phyloP scores from a whole-genome alignment of 2,329 filamentous ascomycete genomes.

The Dactylellina drechsleri region DNA sequence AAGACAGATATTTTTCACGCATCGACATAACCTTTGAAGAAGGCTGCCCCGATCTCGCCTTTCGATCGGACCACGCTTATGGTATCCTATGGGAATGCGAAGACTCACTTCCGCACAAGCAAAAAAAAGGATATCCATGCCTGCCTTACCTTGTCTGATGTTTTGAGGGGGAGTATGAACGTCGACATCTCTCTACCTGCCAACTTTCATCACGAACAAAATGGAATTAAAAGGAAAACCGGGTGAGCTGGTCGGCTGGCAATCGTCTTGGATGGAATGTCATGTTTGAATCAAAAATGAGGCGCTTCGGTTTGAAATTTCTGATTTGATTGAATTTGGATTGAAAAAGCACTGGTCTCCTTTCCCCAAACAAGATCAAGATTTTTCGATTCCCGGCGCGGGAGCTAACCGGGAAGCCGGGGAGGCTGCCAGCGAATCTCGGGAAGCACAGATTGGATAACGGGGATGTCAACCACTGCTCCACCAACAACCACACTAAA shows the following conservation, averaged over 20 bases:
- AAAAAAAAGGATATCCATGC: slow-evolving; percentile 25
- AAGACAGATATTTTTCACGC: slow-evolving; percentile 8
- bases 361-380: slow-evolving; percentile 13
- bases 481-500: not conserved
- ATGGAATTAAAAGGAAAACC: not conserved
- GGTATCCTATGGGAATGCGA: slow-evolving; percentile 47
- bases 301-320: too few species aligned
- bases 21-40: slow-evolving; percentile 49
- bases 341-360: not conserved
- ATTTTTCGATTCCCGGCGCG: slow-evolving; percentile 18
- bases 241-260: slow-evolving; percentile 17
- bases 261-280: slow-evolving; percentile 35
- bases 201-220: slow-evolving; percentile 1
- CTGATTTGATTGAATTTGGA: too few species aligned
- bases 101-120: slow-evolving; percentile 42
- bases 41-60: slow-evolving; percentile 14
- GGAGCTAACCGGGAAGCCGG: slow-evolving; percentile 18
- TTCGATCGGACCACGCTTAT: slow-evolving; percentile 36
- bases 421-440: slow-evolving; percentile 10
- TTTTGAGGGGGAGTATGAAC: too few species aligned
- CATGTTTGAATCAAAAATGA: not conserved
- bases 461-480: not conserved
- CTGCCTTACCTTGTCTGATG: not conserved
- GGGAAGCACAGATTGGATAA: slow-evolving; percentile 27
- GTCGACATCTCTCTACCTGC: not conserved